phyloP scores from a whole-genome alignment of 2,329 filamentous ascomycete species.

The Uncinocarpus reesii region DNA sequence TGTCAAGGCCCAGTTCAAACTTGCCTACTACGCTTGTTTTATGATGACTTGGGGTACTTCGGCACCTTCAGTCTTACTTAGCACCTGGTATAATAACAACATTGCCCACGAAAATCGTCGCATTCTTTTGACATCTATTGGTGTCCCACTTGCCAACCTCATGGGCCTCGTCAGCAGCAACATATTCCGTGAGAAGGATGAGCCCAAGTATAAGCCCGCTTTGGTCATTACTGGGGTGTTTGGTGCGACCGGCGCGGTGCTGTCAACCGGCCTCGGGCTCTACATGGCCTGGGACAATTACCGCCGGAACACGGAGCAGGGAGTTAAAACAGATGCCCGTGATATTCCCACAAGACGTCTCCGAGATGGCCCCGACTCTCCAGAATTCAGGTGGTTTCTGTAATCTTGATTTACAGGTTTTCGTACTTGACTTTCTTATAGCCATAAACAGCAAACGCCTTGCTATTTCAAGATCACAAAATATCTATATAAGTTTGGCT shows the following conservation, averaged over 20 bases:
- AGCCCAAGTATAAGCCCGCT: slow-evolving; percentile 55
- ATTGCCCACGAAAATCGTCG: slow-evolving; percentile 65
- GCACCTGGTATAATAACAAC: slow-evolving; percentile 73
- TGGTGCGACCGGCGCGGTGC: slow-evolving; percentile 37
- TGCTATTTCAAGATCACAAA: not conserved
- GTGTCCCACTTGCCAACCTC: slow-evolving; percentile 63
- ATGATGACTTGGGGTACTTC: slow-evolving; percentile 77
- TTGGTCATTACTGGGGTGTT: slow-evolving; percentile 55
- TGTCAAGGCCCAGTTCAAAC: slow-evolving; percentile 45
- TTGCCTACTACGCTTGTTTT: slow-evolving; percentile 58
- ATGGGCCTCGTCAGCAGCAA: slow-evolving; percentile 64
- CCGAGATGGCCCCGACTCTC: slow-evolving; percentile 43
- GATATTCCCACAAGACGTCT: slow-evolving; percentile 50
- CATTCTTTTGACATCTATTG: slow-evolving; percentile 58
- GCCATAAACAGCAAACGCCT: no score
- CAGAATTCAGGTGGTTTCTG: slow-evolving; percentile 50
- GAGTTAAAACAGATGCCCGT: slow-evolving; percentile 44
- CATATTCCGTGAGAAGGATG: slow-evolving; percentile 54
- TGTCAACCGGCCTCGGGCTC: slow-evolving; percentile 47
- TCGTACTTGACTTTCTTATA: no score
- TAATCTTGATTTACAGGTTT: no score
- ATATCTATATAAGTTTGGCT: not conserved
- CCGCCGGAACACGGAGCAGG: slow-evolving; percentile 48
- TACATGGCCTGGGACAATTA: slow-evolving; percentile 59
- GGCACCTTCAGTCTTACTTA: slow-evolving; percentile 59